These are phyloP conservation scores for Pisolithus orientalis DNA, from an alignment of 768 basidiomycete species.

Conservation along the genomic window DNA sequence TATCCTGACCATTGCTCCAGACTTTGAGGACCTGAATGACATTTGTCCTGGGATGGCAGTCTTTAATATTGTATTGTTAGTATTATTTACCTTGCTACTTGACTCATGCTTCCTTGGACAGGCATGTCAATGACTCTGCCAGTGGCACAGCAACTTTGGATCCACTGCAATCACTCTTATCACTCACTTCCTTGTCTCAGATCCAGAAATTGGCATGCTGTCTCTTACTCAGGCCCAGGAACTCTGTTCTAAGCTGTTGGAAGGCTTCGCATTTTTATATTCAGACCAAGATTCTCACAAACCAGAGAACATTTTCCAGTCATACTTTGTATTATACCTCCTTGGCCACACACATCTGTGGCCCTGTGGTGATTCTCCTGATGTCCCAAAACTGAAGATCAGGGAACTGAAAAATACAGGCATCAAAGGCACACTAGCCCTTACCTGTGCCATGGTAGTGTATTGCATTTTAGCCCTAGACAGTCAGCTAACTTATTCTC, in stretches of 20 bases:
- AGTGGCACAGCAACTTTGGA: not conserved
- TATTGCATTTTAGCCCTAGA: not conserved
- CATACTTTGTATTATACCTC: not conserved
- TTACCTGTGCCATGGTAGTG: not conserved
- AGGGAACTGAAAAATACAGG: not conserved
- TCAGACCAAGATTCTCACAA: too few species aligned
- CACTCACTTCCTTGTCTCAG: not conserved
- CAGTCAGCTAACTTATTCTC: not conserved
- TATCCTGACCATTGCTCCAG: not conserved
- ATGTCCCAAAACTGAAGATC: not conserved
- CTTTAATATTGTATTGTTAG: not conserved
- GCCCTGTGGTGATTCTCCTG: not conserved
- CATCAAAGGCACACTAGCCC: not conserved
- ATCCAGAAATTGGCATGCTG: not conserved
- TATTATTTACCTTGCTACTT: not conserved
- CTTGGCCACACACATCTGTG: not conserved
- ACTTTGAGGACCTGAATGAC: not conserved
- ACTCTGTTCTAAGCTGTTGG: too few species aligned
- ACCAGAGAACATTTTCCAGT: too few species aligned
- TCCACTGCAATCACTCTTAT: not conserved
- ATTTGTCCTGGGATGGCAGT: not conserved
- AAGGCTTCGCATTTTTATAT: too few species aligned
- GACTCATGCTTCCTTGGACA: not conserved
- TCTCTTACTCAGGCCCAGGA: not conserved
- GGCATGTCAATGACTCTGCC: not conserved